phyloP scores from a whole-genome alignment of 768 basidiomycete species.

The Phaffia tasmanica region DNA sequence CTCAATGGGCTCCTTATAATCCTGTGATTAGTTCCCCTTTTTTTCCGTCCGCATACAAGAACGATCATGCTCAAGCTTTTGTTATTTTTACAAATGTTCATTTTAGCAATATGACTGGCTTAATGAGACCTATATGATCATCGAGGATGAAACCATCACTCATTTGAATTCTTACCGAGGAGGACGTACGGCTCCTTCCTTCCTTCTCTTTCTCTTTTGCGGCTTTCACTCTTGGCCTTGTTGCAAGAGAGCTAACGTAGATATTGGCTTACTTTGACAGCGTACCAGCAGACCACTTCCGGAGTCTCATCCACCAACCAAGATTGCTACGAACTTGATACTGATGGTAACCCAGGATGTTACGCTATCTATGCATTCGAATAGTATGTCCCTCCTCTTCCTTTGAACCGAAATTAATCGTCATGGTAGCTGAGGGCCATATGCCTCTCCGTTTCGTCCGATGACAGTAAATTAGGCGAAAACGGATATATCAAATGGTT shows the following conservation, averaged over 20 bases:
- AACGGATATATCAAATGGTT: constrained; percentile 24
- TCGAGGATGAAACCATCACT: background rate
- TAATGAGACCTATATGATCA: constrained; percentile 8
- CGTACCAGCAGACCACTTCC: constrained; percentile 18
- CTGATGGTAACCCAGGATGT: constrained; percentile 7
- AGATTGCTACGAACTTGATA: constrained; percentile 19
- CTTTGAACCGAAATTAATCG: background rate
- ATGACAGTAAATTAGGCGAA: background rate
- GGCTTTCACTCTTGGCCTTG: too few species aligned
- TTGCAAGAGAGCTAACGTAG: too few species aligned
- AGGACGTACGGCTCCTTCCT: background rate
- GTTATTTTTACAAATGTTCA: background rate
- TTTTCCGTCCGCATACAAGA: background rate
- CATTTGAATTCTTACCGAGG: constrained; percentile 23
- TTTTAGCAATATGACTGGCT: background rate
- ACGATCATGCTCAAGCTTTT: background rate
- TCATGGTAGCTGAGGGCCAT: background rate
- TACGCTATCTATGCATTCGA: constrained; percentile 22
- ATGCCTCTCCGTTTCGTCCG: background rate
- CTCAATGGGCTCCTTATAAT: constrained; percentile 5
- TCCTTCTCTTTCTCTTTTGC: too few species aligned
- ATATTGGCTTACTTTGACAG: too few species aligned
- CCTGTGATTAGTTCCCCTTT: background rate
- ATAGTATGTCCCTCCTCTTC: constrained; percentile 11
- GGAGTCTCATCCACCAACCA: constrained; percentile 19